A percentile compares a stretch with the other conserved stretches of the same genome.
Conservation (phyloP, 805 yeast genomes). For the Zygotorulaspora sp. region DNA sequence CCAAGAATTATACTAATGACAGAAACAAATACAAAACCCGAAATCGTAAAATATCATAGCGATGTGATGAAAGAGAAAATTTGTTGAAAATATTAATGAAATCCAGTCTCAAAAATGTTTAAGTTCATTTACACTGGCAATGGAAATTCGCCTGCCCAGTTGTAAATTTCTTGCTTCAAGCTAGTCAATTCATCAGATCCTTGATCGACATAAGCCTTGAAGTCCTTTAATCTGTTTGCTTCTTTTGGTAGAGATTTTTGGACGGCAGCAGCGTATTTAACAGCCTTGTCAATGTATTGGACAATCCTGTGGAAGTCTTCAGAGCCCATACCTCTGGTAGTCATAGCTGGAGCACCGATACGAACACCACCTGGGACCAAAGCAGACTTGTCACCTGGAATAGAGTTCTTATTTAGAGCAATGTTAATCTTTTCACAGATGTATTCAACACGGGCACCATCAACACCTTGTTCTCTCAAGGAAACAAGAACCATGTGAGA, state of each 20-base stretch:
- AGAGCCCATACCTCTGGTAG: slow-evolving; percentile 92
- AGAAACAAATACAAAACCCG: slow-evolving; percentile 10
- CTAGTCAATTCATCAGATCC: slow-evolving; percentile 64
- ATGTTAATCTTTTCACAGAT: slow-evolving; percentile 92
- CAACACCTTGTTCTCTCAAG: slow-evolving; percentile 83
- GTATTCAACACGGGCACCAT: slow-evolving; percentile 95
- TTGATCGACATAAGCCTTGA: slow-evolving; percentile 73
- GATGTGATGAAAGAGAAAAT: slow-evolving; percentile 7
- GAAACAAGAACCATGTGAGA: slow-evolving; percentile 93
- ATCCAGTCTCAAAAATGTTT: slow-evolving; percentile 7
- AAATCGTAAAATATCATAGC: slow-evolving; percentile 1
- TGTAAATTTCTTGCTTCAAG: slow-evolving; percentile 72
- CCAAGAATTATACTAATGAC: slow-evolving; percentile 1
- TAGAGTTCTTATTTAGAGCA: slow-evolving; percentile 95
- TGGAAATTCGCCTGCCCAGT: slow-evolving; percentile 91
- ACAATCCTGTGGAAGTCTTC: slow-evolving; percentile 80
- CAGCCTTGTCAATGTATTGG: slow-evolving; percentile 74
- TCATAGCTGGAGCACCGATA: slow-evolving; percentile 98
- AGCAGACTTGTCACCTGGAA: slow-evolving; percentile 97
- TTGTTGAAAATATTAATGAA: slow-evolving; percentile 19
- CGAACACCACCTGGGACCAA: slow-evolving; percentile 96
- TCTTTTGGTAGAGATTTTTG: slow-evolving; percentile 83
- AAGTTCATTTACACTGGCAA: slow-evolving; percentile 44
- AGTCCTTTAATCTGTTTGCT: slow-evolving; percentile 93
- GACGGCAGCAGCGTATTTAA: slow-evolving; percentile 64